A percentile compares a stretch with the other conserved stretches of the same genome.
These are phyloP conservation scores for Phytophthora ramorum DNA, from an alignment of 352 stramenopile species.

Conservation along the genomic window DNA sequence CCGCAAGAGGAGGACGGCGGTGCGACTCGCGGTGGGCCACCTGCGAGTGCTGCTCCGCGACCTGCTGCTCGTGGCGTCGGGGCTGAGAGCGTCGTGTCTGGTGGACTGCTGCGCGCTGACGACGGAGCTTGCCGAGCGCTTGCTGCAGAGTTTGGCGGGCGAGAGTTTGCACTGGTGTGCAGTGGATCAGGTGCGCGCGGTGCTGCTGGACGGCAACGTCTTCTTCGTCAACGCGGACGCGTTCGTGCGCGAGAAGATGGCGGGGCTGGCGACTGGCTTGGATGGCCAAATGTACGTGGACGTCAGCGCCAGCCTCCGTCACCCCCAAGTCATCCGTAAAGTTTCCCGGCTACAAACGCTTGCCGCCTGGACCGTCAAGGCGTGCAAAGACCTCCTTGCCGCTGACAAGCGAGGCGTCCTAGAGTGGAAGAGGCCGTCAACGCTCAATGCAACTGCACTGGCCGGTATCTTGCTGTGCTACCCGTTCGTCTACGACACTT, in stretches of 20 bases:
- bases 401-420: constrained; percentile 17
- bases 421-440: constrained; percentile 16
- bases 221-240: constrained; percentile 49
- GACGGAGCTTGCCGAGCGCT: constrained; percentile 21
- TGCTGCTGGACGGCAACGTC: constrained; percentile 49
- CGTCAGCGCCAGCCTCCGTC: constrained; percentile 33
- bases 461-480: constrained; percentile 57
- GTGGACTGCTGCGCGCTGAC: constrained; percentile 51
- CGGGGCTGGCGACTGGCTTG: constrained; percentile 10
- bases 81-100: constrained; percentile 49
- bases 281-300: constrained; percentile 39
- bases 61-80: constrained; percentile 44
- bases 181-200: constrained; percentile 22
- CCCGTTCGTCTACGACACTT: constrained; percentile 49
- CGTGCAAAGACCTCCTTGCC: constrained; percentile 29
- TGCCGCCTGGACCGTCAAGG: constrained; percentile 13
- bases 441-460: constrained; percentile 38
- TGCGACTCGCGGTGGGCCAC: constrained; percentile 27
- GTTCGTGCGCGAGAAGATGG: constrained; percentile 47
- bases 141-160: constrained; percentile 28
- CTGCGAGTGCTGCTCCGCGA: constrained; percentile 43
- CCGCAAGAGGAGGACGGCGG: constrained; percentile 9
- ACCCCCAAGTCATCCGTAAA: constrained; percentile 12
- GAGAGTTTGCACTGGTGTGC: constrained; percentile 1
- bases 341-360: constrained; percentile 15